These are phyloP conservation scores for Diaporthe helianthi DNA, from an alignment of 2,329 filamentous ascomycete species.

Conservation along the genomic window DNA sequence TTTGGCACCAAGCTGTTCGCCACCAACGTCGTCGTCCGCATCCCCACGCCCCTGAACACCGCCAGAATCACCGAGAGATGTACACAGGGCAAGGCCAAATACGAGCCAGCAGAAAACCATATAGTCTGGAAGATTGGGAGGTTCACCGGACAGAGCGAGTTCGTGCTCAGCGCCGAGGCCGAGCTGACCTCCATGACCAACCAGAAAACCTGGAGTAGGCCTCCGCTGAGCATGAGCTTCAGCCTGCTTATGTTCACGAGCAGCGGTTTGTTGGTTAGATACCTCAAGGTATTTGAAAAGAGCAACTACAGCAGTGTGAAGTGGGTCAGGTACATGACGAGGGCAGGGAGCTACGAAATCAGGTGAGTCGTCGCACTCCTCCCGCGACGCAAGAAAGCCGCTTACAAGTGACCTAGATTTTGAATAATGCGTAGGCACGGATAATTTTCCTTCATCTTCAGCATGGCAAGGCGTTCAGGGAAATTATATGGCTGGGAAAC, in stretches of 20 bases:
- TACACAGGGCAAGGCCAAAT: slow-evolving; percentile 96
- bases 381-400: neutral
- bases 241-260: slow-evolving; percentile 98
- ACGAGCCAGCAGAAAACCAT: slow-evolving; percentile 96
- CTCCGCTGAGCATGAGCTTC: slow-evolving; percentile 90
- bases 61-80: slow-evolving; percentile 92
- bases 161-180: slow-evolving; percentile 91
- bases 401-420: slow-evolving; percentile 18
- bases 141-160: slow-evolving; percentile 99
- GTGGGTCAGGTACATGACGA: slow-evolving; percentile 99
- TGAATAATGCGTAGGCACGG: slow-evolving; percentile 2
- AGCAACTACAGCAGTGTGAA: slow-evolving; percentile 98
- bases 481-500: neutral
- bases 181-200: slow-evolving; percentile 96
- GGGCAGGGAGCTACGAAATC: slow-evolving; percentile 97
- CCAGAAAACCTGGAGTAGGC: slow-evolving; percentile 94
- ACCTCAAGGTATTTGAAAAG: slow-evolving; percentile 99
- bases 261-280: slow-evolving; percentile 87
- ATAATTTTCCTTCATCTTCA: neutral
- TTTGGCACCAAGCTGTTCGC: slow-evolving; percentile 96
- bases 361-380: slow-evolving; percentile 59
- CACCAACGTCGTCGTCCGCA: slow-evolving; percentile 92
- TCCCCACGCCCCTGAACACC: slow-evolving; percentile 96
- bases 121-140: slow-evolving; percentile 99
- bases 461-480: slow-evolving; percentile 31